Evolutionary conservation across 345 rosid genomes (phyloP).

Genomic region (Populus nigra): DNA sequence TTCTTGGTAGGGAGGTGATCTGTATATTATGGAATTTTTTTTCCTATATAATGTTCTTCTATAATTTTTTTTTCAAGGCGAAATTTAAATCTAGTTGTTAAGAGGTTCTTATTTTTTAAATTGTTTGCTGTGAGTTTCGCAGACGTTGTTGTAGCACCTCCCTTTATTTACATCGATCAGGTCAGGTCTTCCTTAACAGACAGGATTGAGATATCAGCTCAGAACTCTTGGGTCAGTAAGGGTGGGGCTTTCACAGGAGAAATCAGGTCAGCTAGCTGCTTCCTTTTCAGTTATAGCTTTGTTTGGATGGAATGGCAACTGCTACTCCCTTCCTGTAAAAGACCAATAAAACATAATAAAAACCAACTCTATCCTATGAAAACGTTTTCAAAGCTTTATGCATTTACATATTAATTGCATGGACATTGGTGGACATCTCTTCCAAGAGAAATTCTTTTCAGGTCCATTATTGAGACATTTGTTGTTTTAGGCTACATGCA

Average conservation of each 20-base stretch:
- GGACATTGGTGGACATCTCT: not conserved
- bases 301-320: not conserved
- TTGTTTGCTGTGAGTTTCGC: conserved; percentile 25
- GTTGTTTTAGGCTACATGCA: not conserved
- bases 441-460: not conserved
- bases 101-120: not conserved
- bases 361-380: not conserved
- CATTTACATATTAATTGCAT: not conserved
- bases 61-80: not conserved
- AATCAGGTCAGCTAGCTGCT: conserved; percentile 62
- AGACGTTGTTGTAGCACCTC: conserved; percentile 98
- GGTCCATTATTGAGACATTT: not conserved
- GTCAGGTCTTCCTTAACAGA: conserved; percentile 65
- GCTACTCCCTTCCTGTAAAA: not conserved
- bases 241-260: conserved; percentile 99
- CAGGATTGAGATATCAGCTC: conserved; percentile 80
- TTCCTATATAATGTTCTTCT: not conserved
- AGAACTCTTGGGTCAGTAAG: conserved; percentile 93
- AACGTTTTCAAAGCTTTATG: not conserved
- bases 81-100: not conserved
- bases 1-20: not conserved
- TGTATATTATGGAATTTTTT: not conserved
- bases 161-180: conserved; percentile 82
- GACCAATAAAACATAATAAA: not conserved
- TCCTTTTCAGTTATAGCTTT: not conserved